A percentile compares a stretch with the other conserved stretches of the same genome.
These are phyloP conservation scores for Kwoniella shivajii DNA, from an alignment of 1,284 basidiomycete species.

Conservation along the genomic window DNA sequence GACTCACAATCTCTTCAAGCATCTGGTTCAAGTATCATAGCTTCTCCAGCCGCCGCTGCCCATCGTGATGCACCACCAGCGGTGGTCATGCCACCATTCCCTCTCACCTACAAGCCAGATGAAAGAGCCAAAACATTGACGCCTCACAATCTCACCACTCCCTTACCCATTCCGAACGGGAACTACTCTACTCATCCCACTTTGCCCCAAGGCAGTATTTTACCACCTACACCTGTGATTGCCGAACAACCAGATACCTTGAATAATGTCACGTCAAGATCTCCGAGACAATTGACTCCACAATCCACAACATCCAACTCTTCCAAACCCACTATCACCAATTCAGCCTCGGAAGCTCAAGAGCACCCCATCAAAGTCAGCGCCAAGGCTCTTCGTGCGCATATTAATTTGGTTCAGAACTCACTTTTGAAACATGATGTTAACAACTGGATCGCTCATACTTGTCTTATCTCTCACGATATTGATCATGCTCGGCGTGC, in stretches of 20 bases:
- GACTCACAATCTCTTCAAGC: not conserved
- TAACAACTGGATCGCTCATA: conserved; percentile 50
- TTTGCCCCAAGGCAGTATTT: not conserved
- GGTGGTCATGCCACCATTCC: conserved; percentile 11
- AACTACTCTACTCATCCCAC: conserved; percentile 3
- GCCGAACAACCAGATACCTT: conserved; percentile 13
- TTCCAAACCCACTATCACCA: conserved; percentile 31
- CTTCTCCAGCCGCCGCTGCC: not conserved
- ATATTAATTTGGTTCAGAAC: conserved; percentile 36
- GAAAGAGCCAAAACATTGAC: not conserved
- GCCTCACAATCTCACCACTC: conserved; percentile 5
- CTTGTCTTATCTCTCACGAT: conserved; percentile 48
- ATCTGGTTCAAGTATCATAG: not conserved
- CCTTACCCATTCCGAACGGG: conserved; percentile 6
- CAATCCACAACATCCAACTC: conserved; percentile 2
- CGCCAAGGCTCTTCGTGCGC: conserved; percentile 35
- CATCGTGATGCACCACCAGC: not conserved
- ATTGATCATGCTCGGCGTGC: conserved; percentile 43
- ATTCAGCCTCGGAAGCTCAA: conserved; percentile 37
- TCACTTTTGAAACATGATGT: conserved; percentile 42
- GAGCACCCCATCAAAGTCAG: conserved; percentile 39
- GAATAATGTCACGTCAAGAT: not conserved
- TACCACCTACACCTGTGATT: conserved; percentile 34
- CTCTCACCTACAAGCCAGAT: conserved; percentile 10
- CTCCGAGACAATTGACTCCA: not conserved